Base-by-base conservation (phyloP, 345 rosid species). In the Abelmoschus esculentus region DNA sequence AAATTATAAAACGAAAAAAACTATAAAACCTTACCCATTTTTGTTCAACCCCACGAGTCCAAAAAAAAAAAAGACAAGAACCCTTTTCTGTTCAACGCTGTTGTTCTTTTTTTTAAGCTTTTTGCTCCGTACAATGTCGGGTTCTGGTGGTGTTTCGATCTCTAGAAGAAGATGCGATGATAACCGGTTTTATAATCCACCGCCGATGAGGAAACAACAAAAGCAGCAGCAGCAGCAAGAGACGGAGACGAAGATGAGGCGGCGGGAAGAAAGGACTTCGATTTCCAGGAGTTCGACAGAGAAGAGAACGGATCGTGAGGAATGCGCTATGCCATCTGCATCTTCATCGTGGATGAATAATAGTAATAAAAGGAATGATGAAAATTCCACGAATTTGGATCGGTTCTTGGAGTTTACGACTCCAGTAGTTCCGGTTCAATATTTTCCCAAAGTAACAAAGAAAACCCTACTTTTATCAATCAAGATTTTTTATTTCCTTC, bases 361-460 rank as follows among this genome's bases (percentile, higher is more conserved):
- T 54, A 34, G 17, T 19, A 44, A 14, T 32, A 78, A 47, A 47
- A 47, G n/a, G 6, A 47, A 3, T 15, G n/a, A 47, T 47, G 58
- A 12, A n/a, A 76, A 72, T 49, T 76, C 70, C 54, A 81, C 97
- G 47, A 93, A 91, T 82, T 91, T 90, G 85, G 96, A 91, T 88
- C 86, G 92, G 72, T 93, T 93, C 88, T 82, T 93, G 89, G 91
- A 86, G 78, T 71, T 69, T 54, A 89, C 98, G 2, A 85, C 92
- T 70, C 98, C 97, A 3, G 52, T 79, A 29, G 97, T 93, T 26
- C 77, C 87, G 44, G 82, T 83, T 22, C 90, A 86, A 71, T 65
- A 72, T 62, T 71, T 85, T 66, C 89, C 92, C 3, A 80, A 83
- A 92, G 98, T 93, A 70, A 79, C 17, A 19, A 44, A 64, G 1